Evolutionary conservation across 2,329 filamentous ascomycete genomes (phyloP), one percentile per base, ranked within the genome.

Genomic region (Mycosphaerella sp.): DNA sequence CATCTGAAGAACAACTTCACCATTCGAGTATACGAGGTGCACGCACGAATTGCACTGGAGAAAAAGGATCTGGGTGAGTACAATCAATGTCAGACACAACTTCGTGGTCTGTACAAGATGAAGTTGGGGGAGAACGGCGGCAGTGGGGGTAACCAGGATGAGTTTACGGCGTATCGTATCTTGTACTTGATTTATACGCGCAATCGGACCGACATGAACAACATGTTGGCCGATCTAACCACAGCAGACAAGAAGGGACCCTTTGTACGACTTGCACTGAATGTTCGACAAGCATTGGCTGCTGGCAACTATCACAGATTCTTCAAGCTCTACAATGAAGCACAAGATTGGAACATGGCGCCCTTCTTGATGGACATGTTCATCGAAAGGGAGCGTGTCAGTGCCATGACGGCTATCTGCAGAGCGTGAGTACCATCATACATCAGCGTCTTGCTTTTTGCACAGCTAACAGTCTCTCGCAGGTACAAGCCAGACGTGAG

Each of bases 1-100:
- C 92, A 89, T 68, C 90, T 98, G 75, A 91, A 89, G 75, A 95
- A 90, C 73, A 88, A 95, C 50, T 97, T 98, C 70, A 97, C 93
- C 26, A 91, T 97, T 60, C 86, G 82, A 59, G 93, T 96, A 45
- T 98, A 98, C 74, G 93, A 98, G 76, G 95, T 92, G 58, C 93
- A 98, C 75, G 93, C 92, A 60, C 86, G 93, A 57, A 97, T 98
- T 74, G 93, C 93, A 63, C 79, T 98, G 73, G 92, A 98, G 75
- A 96, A 95, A 81, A 90, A 88, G 75, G 93, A 98, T 79, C 83
- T 97, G 78, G 92, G 93, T 98, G 93, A 98, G 93, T 98, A 98
- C 93, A 98, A 98, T 78, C 93, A 98, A 81, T 98, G 93, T 75
- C 93, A 98, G 78, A 97, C 93, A 67, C 93, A 98, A 77, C 80